phyloP scores from a whole-genome alignment of 768 basidiomycete genomes.

The Boletus rubescentipes region DNA sequence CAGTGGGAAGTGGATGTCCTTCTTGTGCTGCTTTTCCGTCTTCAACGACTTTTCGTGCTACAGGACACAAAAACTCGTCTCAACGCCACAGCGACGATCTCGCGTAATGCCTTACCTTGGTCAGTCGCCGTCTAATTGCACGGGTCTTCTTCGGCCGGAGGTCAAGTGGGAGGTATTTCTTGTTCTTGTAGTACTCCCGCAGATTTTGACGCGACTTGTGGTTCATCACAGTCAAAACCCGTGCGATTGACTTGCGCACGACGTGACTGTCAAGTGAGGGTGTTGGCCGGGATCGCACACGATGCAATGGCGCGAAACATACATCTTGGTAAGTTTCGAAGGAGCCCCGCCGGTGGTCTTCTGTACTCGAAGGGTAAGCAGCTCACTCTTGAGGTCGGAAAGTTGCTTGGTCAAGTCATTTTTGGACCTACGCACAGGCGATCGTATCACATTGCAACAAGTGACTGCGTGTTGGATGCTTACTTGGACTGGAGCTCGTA shows the following conservation, averaged over 20 bases:
- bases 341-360: slow-evolving; percentile 96
- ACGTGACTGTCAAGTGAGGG: slow-evolving; percentile 60
- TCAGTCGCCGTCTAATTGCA: slow-evolving; percentile 94
- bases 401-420: slow-evolving; percentile 96
- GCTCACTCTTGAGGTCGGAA: slow-evolving; percentile 91
- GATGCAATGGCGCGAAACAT: slow-evolving; percentile 32
- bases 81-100: neutral
- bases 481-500: slow-evolving; percentile 96
- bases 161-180: slow-evolving; percentile 96
- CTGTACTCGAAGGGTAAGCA: slow-evolving; percentile 91
- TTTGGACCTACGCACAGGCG: slow-evolving; percentile 67
- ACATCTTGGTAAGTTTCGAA: slow-evolving; percentile 98
- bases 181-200: slow-evolving; percentile 96
- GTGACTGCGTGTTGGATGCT: slow-evolving; percentile 28
- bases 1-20: slow-evolving; percentile 88
- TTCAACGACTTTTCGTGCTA: slow-evolving; percentile 83
- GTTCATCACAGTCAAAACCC: slow-evolving; percentile 98
- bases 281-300: neutral
- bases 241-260: slow-evolving; percentile 98
- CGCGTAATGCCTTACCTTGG: slow-evolving; percentile 58
- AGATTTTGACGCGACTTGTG: slow-evolving; percentile 96
- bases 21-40: slow-evolving; percentile 94
- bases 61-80: slow-evolving; percentile 8
- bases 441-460: slow-evolving; percentile 5
- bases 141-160: slow-evolving; percentile 98